Base-by-base conservation (phyloP, 2,329 filamentous ascomycete species). In the Ilyonectria sp. region DNA sequence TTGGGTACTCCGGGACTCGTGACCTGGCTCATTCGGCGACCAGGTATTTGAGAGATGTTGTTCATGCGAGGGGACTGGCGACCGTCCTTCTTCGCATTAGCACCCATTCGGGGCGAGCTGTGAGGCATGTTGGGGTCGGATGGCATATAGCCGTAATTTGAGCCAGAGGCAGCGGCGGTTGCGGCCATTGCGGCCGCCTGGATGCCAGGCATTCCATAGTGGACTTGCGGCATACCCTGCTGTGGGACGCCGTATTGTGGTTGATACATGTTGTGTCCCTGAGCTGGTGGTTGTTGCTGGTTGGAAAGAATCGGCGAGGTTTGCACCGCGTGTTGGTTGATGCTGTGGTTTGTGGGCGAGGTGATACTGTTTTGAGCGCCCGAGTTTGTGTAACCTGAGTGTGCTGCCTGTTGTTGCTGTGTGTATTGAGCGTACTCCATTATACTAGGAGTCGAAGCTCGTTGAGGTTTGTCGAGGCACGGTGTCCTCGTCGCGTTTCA, bases 141-240 rank as follows among this genome's bases (percentile, higher is more conserved):
- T 57, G 91, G 84, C 82, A 94, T 90, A 72, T 92, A 91, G 69
- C 92, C 92, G 74, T 92, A 93, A 69, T 85, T 89, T 68, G 94
- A 92, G 46, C 95, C 95, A 6, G 94, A 95, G 11, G 95, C 95
- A 1, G 95, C 95, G 19, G 95, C 95, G 1, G 95, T 97, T 23
- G 93, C 90, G 50, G 93, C 95, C 93, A 97, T 96, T 65, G 95
- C 95, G 56, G 95, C 95, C 15, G 94, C 94, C 81, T 97, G 94
- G 53, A 94, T 94, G 21, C 92, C 89, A 37, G 92, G 92, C 82
- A 95, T 94, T 65, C 88, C 91, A 83, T 97, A 97, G 21, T 79
- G 75, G 35, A 82, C 79, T 63, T 77, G 77, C 83, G 93, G 91
- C 90, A 97, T 94, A 76, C 87, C 87, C 75, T 90, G 87, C 71